phyloP scores from a whole-genome alignment of 768 basidiomycete species.

The Cystofilobasidium macerans region DNA sequence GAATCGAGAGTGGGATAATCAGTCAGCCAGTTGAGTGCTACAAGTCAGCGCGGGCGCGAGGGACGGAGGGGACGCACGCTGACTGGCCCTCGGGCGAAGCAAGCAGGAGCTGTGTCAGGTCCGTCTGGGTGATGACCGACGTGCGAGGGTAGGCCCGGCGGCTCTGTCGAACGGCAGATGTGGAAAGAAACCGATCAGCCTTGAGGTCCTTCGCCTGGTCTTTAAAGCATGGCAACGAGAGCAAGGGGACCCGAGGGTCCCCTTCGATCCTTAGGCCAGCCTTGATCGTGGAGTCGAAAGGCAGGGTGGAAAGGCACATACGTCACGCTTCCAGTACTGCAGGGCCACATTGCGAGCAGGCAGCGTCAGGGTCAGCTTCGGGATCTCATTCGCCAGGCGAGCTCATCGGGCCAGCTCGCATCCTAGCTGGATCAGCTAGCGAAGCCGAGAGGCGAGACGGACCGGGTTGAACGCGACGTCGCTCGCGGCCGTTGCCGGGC shows the following conservation, averaged over 20 bases:
- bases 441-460: not conserved
- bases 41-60: not conserved
- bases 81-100: conserved; percentile 53
- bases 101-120: conserved; percentile 68
- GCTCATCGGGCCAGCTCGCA: not conserved
- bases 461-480: conserved; percentile 32
- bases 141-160: conserved; percentile 84
- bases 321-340: conserved; percentile 90
- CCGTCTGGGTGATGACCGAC: conserved; percentile 72
- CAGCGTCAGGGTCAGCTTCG: not conserved
- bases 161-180: conserved; percentile 27
- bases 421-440: not conserved
- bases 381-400: conserved; percentile 27
- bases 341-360: conserved; percentile 17
- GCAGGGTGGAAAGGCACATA: conserved; percentile 35
- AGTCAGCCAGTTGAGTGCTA: too few species aligned
- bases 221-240: too few species aligned
- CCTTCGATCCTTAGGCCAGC: too few species aligned
- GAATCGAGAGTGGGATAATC: too few species aligned
- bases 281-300: too few species aligned
- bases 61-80: conserved; percentile 46
- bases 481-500: conserved; percentile 77
- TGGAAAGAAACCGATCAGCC: conserved; percentile 7
- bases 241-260: too few species aligned
- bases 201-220: not conserved